Conservation (phyloP, 1,139 yeast genomes). For the Taphrina confusa region DNA sequence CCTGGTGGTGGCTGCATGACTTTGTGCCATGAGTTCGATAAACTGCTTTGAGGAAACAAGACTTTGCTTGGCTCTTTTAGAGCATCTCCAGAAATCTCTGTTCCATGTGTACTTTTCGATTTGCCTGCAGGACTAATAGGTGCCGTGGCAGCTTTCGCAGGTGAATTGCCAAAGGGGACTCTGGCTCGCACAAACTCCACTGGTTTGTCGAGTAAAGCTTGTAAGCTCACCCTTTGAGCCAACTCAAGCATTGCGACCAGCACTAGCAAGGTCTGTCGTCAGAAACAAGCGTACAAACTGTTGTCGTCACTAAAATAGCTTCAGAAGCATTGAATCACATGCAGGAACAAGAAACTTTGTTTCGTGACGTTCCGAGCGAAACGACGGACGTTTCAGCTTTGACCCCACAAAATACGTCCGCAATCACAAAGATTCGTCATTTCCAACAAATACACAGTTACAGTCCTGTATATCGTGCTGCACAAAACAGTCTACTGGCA, state of each 20-base stretch:
- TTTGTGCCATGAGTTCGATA: slow-evolving; percentile 54
- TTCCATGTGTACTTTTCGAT: neutral
- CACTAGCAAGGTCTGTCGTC: neutral
- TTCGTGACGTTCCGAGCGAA: slow-evolving; percentile 4
- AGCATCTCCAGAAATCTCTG: slow-evolving; percentile 1
- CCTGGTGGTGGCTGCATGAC: slow-evolving; percentile 63
- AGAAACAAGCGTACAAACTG: neutral
- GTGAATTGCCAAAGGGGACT: slow-evolving; percentile 6
- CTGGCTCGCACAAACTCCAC: slow-evolving; percentile 13
- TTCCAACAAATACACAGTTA: too few species aligned
- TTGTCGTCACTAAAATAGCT: too few species aligned
- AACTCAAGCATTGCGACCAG: slow-evolving; percentile 4
- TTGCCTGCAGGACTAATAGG: neutral
- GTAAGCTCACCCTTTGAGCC: slow-evolving; percentile 19
- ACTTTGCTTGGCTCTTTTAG: slow-evolving; percentile 22
- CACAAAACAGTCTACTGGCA: too few species aligned
- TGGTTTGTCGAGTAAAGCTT: slow-evolving; percentile 14
- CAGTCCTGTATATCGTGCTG: too few species aligned
- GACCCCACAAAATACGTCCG: too few species aligned
- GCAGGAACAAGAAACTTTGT: slow-evolving; percentile 5
- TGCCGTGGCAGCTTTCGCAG: neutral
- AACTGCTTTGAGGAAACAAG: slow-evolving; percentile 50
- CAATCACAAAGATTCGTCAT: too few species aligned
- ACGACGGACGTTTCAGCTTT: slow-evolving; percentile 10
- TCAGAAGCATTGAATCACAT: too few species aligned